phyloP scores from a whole-genome alignment of 2,329 filamentous ascomycete genomes.

The Microcera coccophila region DNA sequence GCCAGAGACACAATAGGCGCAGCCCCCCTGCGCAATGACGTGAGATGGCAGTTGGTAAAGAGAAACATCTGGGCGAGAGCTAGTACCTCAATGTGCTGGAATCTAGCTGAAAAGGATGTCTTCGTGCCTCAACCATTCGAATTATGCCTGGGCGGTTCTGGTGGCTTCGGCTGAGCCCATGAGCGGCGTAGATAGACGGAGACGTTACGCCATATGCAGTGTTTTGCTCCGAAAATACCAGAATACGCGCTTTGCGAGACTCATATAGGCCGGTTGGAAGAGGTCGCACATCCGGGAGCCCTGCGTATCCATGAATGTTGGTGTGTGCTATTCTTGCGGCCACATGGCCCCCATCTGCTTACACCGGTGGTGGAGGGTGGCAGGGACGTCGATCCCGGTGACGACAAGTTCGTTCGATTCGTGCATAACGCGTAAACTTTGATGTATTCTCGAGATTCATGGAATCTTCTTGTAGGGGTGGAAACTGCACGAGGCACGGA shows the following conservation, averaged over 20 bases:
- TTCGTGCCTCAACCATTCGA: neutral
- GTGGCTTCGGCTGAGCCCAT: neutral
- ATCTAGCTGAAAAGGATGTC: conserved; percentile 2
- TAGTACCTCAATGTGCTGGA: no score
- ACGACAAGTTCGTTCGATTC: no score
- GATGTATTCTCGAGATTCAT: no score
- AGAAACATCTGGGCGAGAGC: no score
- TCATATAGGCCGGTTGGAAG: neutral
- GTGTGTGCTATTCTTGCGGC: conserved; percentile 8
- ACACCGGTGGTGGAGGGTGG: no score
- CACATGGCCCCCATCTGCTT: no score
- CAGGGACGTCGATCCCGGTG: no score
- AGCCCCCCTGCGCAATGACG: conserved; percentile 14
- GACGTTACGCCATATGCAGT: neutral
- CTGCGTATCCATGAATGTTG: conserved; percentile 1
- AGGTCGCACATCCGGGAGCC: conserved; percentile 14
- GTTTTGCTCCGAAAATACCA: neutral
- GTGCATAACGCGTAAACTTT: no score
- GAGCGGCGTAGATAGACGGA: neutral
- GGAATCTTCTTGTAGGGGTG: no score
- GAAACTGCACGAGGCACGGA: no score
- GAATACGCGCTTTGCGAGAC: neutral
- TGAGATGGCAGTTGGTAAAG: no score
- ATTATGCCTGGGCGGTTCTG: neutral
- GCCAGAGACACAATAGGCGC: conserved; percentile 12